These are phyloP conservation scores for Berberis vulgaris DNA, from an alignment of 164 flowering plant species.

Conservation along the genomic window DNA sequence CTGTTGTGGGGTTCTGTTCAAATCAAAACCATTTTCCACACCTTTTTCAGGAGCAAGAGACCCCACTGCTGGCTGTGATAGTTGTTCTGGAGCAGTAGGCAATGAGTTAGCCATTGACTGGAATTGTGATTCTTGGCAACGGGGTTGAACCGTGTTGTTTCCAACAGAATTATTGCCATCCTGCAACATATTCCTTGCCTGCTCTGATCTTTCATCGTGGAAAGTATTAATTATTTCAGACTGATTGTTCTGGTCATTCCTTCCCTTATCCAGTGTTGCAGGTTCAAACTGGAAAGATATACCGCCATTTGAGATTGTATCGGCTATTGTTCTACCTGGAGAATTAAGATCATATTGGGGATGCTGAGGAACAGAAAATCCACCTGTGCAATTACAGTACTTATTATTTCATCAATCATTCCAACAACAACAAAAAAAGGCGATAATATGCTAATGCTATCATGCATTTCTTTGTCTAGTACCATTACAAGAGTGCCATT, in stretches of 20 bases:
- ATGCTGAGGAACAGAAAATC: constrained; percentile 14
- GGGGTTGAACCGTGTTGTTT: constrained; percentile 8
- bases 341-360: constrained; percentile 23
- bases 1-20: constrained; percentile 49
- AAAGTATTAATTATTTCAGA: neutral
- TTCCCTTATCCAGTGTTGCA: constrained; percentile 11
- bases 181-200: neutral
- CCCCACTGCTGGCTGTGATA: constrained; percentile 14
- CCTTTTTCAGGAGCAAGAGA: constrained; percentile 25
- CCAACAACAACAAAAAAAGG: neutral
- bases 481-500: too few species aligned
- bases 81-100: constrained; percentile 1
- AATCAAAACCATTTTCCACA: constrained; percentile 22
- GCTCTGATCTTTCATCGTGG: constrained; percentile 1
- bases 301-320: constrained; percentile 11
- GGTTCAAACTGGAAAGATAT: neutral
- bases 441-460: neutral
- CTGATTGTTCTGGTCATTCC: constrained; percentile 5
- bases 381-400: constrained; percentile 13
- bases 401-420: neutral
- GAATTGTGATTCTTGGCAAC: constrained; percentile 7
- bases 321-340: constrained; percentile 11
- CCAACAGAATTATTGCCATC: constrained; percentile 5
- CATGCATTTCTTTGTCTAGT: too few species aligned
- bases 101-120: constrained; percentile 16